phyloP scores from a whole-genome alignment of 805 yeast species.

The Hanseniaspora jakobsenii region DNA sequence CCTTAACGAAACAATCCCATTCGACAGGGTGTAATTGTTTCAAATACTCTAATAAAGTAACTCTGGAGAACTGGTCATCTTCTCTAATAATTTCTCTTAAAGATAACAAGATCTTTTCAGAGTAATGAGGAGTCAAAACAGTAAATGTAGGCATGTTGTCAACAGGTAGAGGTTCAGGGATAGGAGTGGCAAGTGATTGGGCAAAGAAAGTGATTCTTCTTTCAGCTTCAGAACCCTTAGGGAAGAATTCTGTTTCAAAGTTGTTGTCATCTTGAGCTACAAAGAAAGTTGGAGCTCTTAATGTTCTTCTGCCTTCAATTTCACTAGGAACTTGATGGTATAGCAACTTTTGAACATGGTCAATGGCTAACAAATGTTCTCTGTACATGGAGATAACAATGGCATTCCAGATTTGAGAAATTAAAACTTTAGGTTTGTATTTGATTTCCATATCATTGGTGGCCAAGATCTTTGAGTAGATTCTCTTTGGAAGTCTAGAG shows the following conservation, averaged over 20 bases:
- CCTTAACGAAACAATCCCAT: conserved; percentile 96
- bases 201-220: conserved; percentile 99
- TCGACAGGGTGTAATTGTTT: conserved; percentile 92
- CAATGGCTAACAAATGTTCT: conserved; percentile 95
- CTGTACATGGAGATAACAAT: conserved; percentile 98
- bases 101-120: conserved; percentile 88
- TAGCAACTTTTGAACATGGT: conserved; percentile 91
- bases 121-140: conserved; percentile 89
- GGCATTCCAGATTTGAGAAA: conserved; percentile 98
- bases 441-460: conserved; percentile 98
- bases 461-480: conserved; percentile 92
- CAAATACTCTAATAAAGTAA: conserved; percentile 83
- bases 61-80: conserved; percentile 92
- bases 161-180: conserved; percentile 97
- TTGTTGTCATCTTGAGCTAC: conserved; percentile 93
- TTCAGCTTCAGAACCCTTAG: conserved; percentile 94
- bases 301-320: conserved; percentile 93
- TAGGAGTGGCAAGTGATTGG: conserved; percentile 95
- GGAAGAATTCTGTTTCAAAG: conserved; percentile 94
- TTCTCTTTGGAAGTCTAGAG: conserved; percentile 96
- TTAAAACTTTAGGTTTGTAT: conserved; percentile 95
- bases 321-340: conserved; percentile 98
- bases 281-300: conserved; percentile 97
- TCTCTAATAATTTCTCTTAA: conserved; percentile 91
- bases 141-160: conserved; percentile 99